These are phyloP conservation scores for Melampsora allii-populina DNA, from an alignment of 1,284 basidiomycete species.

Conservation along the genomic window DNA sequence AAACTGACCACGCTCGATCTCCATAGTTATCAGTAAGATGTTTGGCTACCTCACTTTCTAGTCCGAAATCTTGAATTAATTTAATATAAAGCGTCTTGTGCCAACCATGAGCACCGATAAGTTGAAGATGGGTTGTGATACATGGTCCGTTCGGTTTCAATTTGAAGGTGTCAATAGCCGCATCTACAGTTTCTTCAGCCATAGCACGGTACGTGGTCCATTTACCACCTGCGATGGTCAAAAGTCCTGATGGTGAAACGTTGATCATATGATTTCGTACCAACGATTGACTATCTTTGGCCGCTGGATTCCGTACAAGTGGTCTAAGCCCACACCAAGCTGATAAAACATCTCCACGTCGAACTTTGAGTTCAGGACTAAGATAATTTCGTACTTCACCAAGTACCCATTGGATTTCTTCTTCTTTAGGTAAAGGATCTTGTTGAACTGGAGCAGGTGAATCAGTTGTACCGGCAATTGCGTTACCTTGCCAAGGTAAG, in stretches of 20 bases:
- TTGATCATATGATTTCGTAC: constrained; percentile 95
- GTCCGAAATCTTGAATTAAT: constrained; percentile 76
- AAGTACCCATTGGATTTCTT: constrained; percentile 94
- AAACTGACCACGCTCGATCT: constrained; percentile 93
- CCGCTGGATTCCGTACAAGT: constrained; percentile 77
- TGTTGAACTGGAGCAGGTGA: constrained; percentile 71
- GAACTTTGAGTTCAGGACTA: constrained; percentile 85
- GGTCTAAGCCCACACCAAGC: constrained; percentile 93
- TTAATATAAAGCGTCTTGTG: constrained; percentile 95
- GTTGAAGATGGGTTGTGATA: constrained; percentile 73
- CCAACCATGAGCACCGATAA: constrained; percentile 95
- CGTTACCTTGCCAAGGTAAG: constrained; percentile 97
- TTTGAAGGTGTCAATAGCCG: constrained; percentile 74
- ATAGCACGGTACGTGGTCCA: constrained; percentile 98
- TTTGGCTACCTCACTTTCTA: constrained; percentile 87
- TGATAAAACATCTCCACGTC: constrained; percentile 91
- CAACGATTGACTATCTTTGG: constrained; percentile 76
- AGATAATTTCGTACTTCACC: constrained; percentile 88
- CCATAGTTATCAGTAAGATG: constrained; percentile 93
- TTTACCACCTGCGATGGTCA: constrained; percentile 96
- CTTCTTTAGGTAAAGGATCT: constrained; percentile 80
- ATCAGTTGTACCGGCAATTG: constrained; percentile 96
- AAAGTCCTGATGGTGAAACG: constrained; percentile 71
- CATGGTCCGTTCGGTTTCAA: constrained; percentile 62
- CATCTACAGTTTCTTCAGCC: constrained; percentile 93